Base-by-base conservation (phyloP, 2,329 filamentous ascomycete genomes). In the Phialocephala subalpina region DNA sequence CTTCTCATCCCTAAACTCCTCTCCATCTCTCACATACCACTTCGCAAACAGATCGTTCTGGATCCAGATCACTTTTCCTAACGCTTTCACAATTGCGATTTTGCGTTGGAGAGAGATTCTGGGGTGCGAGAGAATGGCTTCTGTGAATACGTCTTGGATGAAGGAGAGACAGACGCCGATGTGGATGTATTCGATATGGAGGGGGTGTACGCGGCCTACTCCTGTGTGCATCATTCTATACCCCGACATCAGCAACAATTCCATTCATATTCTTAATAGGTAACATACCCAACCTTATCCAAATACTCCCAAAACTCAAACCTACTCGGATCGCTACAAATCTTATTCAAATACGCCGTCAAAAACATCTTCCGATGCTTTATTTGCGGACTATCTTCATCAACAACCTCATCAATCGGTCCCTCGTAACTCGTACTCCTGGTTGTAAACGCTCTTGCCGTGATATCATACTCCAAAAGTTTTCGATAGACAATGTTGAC, bases 401-500 rank as follows among this genome's bases (percentile, higher is more conserved):
- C 65, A 4, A 61, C 67, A 29, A 73, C 6, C 11, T 92, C 83
- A 2, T 89, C 87, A 18, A 68, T 36, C 7, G 63, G 68, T 0
- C 87, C 88, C 69, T 92, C 88, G 66, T 88, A 89, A 36, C 86
- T 87, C 1, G 86, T 87, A 67, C 82, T 85, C 22, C 84, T 78
- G 2, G 85, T 87, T 67, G 87, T 84, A 77, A 94, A 93, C 20
- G 91, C 90, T 55, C 90, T 86, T 0, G 92, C 91, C 2, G 92
- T 95, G 77, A 94, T 92, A 76, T 94, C 92, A 78, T 92, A 92
- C 74, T 90, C 87, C 16, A 94, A 82, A 0, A 94, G 85, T 77
- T 94, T 94, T 75, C 90, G 90, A 82, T 94, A 95, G 38, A 94
- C 90, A 69, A 93, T 92, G 78, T 94, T 93, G 75, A 94, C 92